A percentile compares a stretch with the other conserved stretches of the same genome.
Evolutionary conservation across 139 green algal species (phyloP).

Genomic region (Desmodesmus armatus): DNA sequence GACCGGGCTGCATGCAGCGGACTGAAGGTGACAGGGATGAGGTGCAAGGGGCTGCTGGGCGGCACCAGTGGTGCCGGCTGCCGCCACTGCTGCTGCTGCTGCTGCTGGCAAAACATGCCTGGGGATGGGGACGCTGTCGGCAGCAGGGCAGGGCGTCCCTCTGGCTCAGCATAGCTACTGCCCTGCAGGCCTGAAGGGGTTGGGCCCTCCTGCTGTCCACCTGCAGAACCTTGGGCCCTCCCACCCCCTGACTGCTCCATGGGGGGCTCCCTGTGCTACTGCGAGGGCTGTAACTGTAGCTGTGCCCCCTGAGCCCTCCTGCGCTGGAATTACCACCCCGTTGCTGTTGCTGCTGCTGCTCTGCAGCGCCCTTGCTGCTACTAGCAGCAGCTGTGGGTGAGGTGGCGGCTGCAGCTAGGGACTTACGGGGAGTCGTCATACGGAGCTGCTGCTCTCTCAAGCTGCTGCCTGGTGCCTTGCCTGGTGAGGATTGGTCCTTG

Average conservation of each 20-base stretch:
- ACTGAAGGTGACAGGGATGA: constrained; percentile 19
- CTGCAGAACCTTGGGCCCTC: too few relatives aligned
- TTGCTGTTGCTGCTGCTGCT: constrained; percentile 7
- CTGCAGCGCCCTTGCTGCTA: background rate
- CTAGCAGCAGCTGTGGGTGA: background rate
- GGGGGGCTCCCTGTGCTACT: too few relatives aligned
- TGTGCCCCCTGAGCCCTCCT: too few relatives aligned
- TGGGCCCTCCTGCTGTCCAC: too few relatives aligned
- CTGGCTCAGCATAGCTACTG: too few relatives aligned
- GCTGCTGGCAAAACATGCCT: too few relatives aligned
- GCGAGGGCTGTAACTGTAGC: too few relatives aligned
- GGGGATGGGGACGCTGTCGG: too few relatives aligned
- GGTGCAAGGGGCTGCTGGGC: background rate
- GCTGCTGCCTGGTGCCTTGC: background rate
- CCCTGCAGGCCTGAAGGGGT: too few relatives aligned
- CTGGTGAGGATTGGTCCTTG: background rate
- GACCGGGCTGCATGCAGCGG: constrained; percentile 35
- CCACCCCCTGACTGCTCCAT: too few relatives aligned
- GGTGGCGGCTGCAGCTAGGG: background rate
- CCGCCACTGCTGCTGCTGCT: background rate
- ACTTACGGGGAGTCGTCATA: background rate
- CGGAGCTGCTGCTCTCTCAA: background rate
- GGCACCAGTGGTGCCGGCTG: background rate
- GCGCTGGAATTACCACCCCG: too few relatives aligned
- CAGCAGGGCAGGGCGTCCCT: too few relatives aligned